phyloP scores from a whole-genome alignment of 2,329 filamentous ascomycete genomes.

The Talaromyces albobiverticillius region DNA sequence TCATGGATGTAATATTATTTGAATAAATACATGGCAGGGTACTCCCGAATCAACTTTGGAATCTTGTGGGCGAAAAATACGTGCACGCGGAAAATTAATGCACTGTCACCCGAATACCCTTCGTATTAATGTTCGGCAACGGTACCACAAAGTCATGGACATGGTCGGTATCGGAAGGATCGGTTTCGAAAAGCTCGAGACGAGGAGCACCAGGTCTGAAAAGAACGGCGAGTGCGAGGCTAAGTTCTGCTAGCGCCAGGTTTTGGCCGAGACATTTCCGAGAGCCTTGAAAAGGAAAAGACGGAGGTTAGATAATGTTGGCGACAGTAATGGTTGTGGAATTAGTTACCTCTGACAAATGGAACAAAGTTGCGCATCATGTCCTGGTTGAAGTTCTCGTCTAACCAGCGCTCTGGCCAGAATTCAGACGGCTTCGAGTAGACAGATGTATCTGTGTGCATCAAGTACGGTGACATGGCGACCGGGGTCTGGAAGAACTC shows the following conservation, averaged over 20 bases:
- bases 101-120: conserved; percentile 23
- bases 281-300: conserved; percentile 24
- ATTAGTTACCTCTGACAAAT: conserved; percentile 31
- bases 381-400: conserved; percentile 25
- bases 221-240: conserved; percentile 19
- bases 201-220: conserved; percentile 18
- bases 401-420: conserved; percentile 29
- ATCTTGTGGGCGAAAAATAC: no score
- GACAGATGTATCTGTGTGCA: conserved; percentile 24
- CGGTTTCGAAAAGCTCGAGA: conserved; percentile 23
- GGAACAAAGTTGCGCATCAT: conserved; percentile 30
- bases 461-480: conserved; percentile 28
- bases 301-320: no score
- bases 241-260: conserved; percentile 25
- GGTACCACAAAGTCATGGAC: conserved; percentile 24
- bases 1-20: no score
- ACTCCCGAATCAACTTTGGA: no score
- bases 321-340: no score
- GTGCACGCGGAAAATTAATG: conserved; percentile 8
- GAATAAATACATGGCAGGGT: no score
- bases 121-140: conserved; percentile 18
- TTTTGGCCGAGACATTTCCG: conserved; percentile 45
- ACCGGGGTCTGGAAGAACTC: conserved; percentile 20
- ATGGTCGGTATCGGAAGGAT: conserved; percentile 19
- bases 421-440: conserved; percentile 26